phyloP scores from a whole-genome alignment of 2,329 filamentous ascomycete genomes.

The Aspergillus pseudotamarii region DNA sequence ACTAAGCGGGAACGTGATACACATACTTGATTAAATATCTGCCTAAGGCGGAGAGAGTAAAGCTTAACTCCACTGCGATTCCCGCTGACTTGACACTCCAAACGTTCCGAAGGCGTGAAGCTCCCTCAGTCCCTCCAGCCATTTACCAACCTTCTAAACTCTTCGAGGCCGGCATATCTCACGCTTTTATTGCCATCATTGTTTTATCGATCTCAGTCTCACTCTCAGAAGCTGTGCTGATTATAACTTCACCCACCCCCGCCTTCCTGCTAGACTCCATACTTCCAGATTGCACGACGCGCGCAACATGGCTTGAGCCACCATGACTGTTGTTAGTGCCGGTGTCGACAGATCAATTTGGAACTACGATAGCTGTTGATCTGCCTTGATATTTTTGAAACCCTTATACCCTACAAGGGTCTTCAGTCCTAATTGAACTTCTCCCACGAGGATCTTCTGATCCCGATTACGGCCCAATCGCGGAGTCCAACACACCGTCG shows the following conservation, averaged over 20 bases:
- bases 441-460: conserved; percentile 14
- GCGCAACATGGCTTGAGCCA: conserved; percentile 36
- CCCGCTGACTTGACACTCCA: conserved; percentile 1
- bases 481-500: conserved; percentile 17
- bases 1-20: background rate
- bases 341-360: conserved; percentile 25
- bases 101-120: conserved; percentile 15
- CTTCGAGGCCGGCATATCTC: background rate
- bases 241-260: background rate
- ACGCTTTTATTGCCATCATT: background rate
- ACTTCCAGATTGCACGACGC: conserved; percentile 13
- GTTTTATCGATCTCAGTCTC: background rate
- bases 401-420: background rate
- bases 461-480: conserved; percentile 17
- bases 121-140: conserved; percentile 10
- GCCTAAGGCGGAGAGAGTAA: conserved; percentile 8
- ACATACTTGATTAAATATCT: background rate
- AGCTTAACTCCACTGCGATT: conserved; percentile 9
- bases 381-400: background rate
- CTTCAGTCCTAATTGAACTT: conserved; percentile 3
- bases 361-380: conserved; percentile 17
- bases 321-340: conserved; percentile 28
- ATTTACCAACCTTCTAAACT: background rate
- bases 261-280: conserved; percentile 16
- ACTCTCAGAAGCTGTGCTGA: background rate